phyloP scores from a whole-genome alignment of 2,329 filamentous ascomycete genomes.

The Alternaria hordeiaustralica region DNA sequence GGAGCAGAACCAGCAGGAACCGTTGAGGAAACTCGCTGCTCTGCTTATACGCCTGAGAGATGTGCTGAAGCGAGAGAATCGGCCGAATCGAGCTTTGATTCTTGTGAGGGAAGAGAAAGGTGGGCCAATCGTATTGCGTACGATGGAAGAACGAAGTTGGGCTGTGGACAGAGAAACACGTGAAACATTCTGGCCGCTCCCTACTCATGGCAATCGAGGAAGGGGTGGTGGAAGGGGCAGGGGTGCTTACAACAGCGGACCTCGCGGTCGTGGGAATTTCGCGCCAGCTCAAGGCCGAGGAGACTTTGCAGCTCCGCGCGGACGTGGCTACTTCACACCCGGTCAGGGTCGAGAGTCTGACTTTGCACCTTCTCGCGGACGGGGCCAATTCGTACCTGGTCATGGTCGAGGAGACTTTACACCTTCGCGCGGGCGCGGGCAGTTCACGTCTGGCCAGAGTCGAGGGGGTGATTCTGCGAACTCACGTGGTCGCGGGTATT shows the following conservation, averaged over 20 bases:
- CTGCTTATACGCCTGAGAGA: conserved; percentile 22
- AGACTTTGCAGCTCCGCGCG: background rate
- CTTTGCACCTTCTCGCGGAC: background rate
- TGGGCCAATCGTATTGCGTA: conserved; percentile 22
- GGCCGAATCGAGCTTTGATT: conserved; percentile 20
- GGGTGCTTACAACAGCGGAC: background rate
- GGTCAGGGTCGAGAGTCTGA: background rate
- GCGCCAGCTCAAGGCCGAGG: background rate
- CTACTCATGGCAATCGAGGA: background rate
- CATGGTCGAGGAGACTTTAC: background rate
- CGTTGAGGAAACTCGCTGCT: conserved; percentile 29
- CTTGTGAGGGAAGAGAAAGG: conserved; percentile 24
- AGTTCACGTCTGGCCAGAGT: background rate
- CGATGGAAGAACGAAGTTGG: conserved; percentile 19
- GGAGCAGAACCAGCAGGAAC: conserved; percentile 31
- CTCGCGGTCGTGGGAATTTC: background rate
- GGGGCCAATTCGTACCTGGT: background rate
- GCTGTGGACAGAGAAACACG: conserved; percentile 21
- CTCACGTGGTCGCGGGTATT: background rate
- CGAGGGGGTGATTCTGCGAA: background rate
- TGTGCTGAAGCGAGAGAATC: conserved; percentile 18
- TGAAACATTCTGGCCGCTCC: conserved; percentile 21
- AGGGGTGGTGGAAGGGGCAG: background rate
- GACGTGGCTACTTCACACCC: background rate
- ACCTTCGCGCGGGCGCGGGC: background rate